Conservation (phyloP, 257 asterid genomes). For the Ilex asprella region DNA sequence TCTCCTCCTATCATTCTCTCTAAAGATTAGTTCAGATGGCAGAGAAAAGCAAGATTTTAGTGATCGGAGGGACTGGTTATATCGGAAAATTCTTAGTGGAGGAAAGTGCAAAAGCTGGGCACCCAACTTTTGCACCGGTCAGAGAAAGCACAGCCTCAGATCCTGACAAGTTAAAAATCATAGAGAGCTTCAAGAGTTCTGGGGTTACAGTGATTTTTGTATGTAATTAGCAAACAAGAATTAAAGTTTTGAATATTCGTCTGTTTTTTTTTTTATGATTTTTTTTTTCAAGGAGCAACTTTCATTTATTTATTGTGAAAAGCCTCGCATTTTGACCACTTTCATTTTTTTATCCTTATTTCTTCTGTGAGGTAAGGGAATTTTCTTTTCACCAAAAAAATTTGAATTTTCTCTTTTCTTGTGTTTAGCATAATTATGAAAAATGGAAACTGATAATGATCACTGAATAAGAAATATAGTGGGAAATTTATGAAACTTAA, state of each 20-base stretch:
- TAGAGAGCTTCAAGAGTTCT: constrained; percentile 8
- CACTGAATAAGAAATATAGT: too few relatives aligned
- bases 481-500: too few relatives aligned
- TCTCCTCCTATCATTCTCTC: neutral
- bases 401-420: too few relatives aligned
- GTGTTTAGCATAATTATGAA: too few relatives aligned
- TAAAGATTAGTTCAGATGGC: constrained; percentile 2
- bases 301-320: too few relatives aligned
- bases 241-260: neutral
- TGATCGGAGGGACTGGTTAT: constrained; percentile 23
- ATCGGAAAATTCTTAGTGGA: constrained; percentile 19
- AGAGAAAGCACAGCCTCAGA: constrained; percentile 14
- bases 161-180: constrained; percentile 9
- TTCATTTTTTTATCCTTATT: too few relatives aligned
- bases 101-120: constrained; percentile 19
- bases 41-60: constrained; percentile 25
- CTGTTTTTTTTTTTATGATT: neutral
- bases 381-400: too few relatives aligned
- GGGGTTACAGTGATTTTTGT: constrained; percentile 15
- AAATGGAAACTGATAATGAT: too few relatives aligned
- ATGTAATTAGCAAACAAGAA: neutral
- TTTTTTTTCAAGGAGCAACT: neutral
- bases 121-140: constrained; percentile 16
- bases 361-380: too few relatives aligned
- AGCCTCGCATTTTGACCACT: too few relatives aligned